Conservation (phyloP, 2,329 filamentous ascomycete species). For the Sporothrix luriei region DNA sequence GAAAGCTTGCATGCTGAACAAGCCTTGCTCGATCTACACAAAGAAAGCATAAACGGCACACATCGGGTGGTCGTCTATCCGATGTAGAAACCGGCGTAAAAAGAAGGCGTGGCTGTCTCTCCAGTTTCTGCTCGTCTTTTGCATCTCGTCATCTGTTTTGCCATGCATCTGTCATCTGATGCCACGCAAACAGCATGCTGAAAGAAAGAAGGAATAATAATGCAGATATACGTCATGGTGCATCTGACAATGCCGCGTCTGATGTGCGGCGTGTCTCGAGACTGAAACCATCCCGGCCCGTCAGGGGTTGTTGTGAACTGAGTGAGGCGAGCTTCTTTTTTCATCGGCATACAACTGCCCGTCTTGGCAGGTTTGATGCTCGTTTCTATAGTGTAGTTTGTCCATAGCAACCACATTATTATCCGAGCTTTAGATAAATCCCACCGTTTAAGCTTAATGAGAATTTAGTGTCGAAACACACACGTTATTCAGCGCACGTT, state of each 20-base stretch:
- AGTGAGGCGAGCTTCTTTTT: not conserved
- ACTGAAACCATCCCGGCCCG: constrained; percentile 24
- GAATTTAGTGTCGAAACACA: not conserved
- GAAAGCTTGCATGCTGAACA: not conserved
- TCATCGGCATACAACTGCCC: not conserved
- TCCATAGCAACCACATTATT: not conserved
- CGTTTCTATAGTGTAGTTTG: not conserved
- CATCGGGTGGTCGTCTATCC: not conserved
- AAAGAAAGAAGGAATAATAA: not conserved
- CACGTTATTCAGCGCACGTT: not conserved
- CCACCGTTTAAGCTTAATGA: not conserved
- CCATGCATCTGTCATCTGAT: constrained; percentile 8
- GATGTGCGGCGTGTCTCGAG: constrained; percentile 9
- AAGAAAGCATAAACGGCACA: constrained; percentile 9
- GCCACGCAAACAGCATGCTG: not conserved
- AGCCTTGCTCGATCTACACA: not conserved
- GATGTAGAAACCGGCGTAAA: not conserved
- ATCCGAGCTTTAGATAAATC: not conserved
- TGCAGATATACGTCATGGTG: not conserved
- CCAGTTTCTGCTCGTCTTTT: not conserved
- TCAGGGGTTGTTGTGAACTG: not conserved
- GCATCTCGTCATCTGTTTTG: not conserved
- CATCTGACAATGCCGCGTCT: constrained; percentile 25
- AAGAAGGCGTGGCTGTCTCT: not conserved
- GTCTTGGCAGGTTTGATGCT: constrained; percentile 5